These are phyloP conservation scores for Sporisorium exsertum DNA, from an alignment of 1,284 basidiomycete species.

Conservation along the genomic window DNA sequence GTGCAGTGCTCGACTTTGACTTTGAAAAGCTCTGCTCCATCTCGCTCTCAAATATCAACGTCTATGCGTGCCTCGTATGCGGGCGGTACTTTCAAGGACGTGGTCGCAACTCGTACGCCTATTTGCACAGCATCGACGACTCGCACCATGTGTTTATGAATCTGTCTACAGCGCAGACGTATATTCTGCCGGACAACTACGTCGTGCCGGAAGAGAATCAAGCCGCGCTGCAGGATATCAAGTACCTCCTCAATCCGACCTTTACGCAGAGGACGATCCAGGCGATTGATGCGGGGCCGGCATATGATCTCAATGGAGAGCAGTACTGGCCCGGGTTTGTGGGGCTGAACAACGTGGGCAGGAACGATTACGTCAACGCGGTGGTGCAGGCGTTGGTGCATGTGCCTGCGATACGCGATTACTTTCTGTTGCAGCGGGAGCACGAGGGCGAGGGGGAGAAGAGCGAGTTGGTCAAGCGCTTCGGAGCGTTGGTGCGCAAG, in stretches of 20 bases:
- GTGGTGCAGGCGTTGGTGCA: conserved; percentile 93
- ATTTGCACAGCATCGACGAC: conserved; percentile 95
- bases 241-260: conserved; percentile 86
- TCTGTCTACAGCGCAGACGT: conserved; percentile 91
- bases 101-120: conserved; percentile 91
- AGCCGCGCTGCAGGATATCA: conserved; percentile 92
- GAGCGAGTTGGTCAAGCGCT: conserved; percentile 83
- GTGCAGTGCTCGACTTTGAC: conserved; percentile 87
- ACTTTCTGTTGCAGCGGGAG: conserved; percentile 68
- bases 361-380: conserved; percentile 97
- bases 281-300: conserved; percentile 72
- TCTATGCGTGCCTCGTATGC: conserved; percentile 96
- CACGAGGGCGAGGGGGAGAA: conserved; percentile 28
- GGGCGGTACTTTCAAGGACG: conserved; percentile 99
- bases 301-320: conserved; percentile 81
- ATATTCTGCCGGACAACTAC: conserved; percentile 97
- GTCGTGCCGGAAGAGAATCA: conserved; percentile 79
- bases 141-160: conserved; percentile 99
- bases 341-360: conserved; percentile 96
- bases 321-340: conserved; percentile 93
- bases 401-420: conserved; percentile 87
- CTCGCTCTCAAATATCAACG: conserved; percentile 93
- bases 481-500: conserved; percentile 84
- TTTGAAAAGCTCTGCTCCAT: conserved; percentile 99
- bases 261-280: conserved; percentile 74